These are phyloP conservation scores for Podila epigama DNA, from an alignment of 192 early-diverging fungal genomes.

Conservation along the genomic window DNA sequence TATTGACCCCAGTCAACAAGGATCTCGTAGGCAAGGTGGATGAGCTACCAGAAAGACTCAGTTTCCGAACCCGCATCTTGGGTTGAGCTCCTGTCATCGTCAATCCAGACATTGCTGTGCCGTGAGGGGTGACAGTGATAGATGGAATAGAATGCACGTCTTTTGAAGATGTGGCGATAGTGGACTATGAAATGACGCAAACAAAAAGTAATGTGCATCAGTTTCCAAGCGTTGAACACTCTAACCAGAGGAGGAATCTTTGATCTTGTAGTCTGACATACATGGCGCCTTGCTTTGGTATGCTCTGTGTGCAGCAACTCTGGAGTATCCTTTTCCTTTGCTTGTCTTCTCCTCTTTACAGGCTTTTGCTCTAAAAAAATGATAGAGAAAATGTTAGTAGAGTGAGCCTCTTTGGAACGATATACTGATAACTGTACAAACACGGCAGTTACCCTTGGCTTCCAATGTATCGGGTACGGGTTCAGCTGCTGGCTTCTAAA, in stretches of 20 bases:
- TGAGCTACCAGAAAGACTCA: neutral
- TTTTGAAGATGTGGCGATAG: neutral
- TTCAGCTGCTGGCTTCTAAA: neutral
- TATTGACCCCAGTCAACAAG: neutral
- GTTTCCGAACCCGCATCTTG: neutral
- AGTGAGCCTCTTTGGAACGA: too few relatives aligned
- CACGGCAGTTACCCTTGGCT: neutral
- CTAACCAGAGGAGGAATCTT: too few relatives aligned
- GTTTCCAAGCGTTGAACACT: too few relatives aligned
- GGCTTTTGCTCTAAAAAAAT: constrained; percentile 25
- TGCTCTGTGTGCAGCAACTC: neutral
- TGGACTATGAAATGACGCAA: neutral
- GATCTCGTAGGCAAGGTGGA: neutral
- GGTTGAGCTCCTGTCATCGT: too few relatives aligned
- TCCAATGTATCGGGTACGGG: too few relatives aligned
- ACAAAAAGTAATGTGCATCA: too few relatives aligned
- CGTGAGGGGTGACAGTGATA: neutral
- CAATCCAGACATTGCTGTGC: neutral
- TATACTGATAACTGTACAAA: too few relatives aligned
- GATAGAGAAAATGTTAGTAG: neutral
- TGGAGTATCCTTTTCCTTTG: neutral
- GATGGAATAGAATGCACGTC: neutral
- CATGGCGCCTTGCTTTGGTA: neutral
- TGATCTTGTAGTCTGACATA: too few relatives aligned
- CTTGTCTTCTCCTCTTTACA: constrained; percentile 14